Percentiles rank a stretch among this genome's conserved stretches.
Evolutionary conservation across 441 rosid genomes (phyloP).

Genomic region (Syzygium syzygioides): DNA sequence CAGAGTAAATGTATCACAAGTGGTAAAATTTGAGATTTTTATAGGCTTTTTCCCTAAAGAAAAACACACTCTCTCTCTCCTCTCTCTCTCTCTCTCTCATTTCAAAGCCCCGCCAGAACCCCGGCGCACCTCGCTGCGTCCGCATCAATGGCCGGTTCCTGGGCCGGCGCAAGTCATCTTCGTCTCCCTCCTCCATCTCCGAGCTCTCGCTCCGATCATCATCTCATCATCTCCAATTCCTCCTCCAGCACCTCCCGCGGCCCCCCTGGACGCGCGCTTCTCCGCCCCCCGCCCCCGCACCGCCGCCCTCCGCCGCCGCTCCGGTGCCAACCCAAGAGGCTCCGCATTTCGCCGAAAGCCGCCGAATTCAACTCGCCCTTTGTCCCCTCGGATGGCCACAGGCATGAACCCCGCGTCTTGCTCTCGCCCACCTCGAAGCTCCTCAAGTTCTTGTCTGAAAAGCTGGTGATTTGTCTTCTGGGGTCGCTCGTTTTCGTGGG

Average conservation of each 20-base stretch:
- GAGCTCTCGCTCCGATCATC: not conserved
- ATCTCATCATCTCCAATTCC: not conserved
- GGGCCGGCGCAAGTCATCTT: not conserved
- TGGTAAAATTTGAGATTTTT: too few relatives aligned
- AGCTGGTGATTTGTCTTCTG: conserved; percentile 35
- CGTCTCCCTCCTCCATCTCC: not conserved
- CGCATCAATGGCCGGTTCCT: not conserved
- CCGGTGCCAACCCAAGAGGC: conserved; percentile 14
- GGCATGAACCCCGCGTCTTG: conserved; percentile 16
- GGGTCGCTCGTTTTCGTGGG: conserved; percentile 57
- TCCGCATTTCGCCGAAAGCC: conserved; percentile 15
- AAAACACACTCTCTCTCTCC: conserved; percentile 1
- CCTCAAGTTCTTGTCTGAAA: conserved; percentile 22
- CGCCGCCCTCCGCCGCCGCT: not conserved
- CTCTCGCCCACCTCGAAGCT: conserved; percentile 17
- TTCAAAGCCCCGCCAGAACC: not conserved
- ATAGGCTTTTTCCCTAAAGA: not conserved
- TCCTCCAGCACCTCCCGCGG: not conserved
- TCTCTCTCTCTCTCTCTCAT: not conserved
- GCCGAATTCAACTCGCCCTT: not conserved
- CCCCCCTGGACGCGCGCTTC: conserved; percentile 3
- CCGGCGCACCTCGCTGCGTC: not conserved
- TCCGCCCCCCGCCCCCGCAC: conserved; percentile 6
- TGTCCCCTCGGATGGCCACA: conserved; percentile 1
- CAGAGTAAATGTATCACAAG: too few relatives aligned